These are phyloP conservation scores for Fusarium tupiense DNA, from an alignment of 2,329 filamentous ascomycete species.

Conservation along the genomic window DNA sequence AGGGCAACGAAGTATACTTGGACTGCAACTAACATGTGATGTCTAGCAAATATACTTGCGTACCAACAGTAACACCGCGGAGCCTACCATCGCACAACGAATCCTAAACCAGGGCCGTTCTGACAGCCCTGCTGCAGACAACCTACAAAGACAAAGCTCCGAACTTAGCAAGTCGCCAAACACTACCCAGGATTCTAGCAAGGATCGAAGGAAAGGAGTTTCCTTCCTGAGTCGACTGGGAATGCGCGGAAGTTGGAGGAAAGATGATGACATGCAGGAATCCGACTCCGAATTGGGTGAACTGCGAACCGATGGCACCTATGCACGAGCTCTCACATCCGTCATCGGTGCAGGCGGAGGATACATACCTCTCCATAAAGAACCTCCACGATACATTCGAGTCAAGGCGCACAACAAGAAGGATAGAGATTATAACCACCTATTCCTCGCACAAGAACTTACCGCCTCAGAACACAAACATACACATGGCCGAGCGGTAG, in stretches of 20 bases:
- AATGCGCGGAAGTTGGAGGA: conserved; percentile 80
- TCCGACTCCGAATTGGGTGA: conserved; percentile 77
- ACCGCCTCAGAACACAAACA: conserved; percentile 61
- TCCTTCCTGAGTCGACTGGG: conserved; percentile 87
- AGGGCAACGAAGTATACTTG: neutral
- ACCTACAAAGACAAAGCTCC: conserved; percentile 51
- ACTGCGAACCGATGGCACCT: conserved; percentile 78
- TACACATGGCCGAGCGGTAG: conserved; percentile 44
- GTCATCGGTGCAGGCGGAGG: conserved; percentile 73
- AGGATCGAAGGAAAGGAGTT: conserved; percentile 81
- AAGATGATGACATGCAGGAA: conserved; percentile 66
- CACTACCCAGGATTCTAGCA: conserved; percentile 57
- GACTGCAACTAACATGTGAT: conserved; percentile 9
- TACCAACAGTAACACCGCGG: conserved; percentile 48
- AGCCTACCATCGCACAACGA: conserved; percentile 63
- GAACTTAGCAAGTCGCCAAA: conserved; percentile 53
- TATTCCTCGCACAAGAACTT: conserved; percentile 95
- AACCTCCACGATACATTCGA: conserved; percentile 90
- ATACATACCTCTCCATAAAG: conserved; percentile 87
- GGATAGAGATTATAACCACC: conserved; percentile 80
- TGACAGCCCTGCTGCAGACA: conserved; percentile 61
- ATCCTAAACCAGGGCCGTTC: conserved; percentile 62
- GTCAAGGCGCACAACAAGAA: conserved; percentile 85
- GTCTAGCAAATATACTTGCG: conserved; percentile 53
- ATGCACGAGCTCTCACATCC: conserved; percentile 84